Conservation (phyloP, 2,329 filamentous ascomycete species). For the Microcyclosporella mali region DNA sequence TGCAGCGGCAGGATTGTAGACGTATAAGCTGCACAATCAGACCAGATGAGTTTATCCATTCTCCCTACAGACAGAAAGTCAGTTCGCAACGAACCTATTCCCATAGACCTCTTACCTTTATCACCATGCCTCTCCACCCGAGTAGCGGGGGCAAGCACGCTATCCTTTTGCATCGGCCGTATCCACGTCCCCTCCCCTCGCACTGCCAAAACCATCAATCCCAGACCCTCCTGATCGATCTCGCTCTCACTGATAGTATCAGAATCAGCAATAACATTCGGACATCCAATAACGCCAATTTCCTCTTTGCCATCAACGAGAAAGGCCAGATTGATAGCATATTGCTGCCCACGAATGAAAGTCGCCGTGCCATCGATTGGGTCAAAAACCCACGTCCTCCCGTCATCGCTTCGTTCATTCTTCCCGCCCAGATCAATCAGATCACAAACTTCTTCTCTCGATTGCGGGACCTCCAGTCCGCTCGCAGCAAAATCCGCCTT, state of each 20-base stretch:
- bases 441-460: constrained; percentile 53
- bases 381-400: constrained; percentile 56
- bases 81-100: too few relatives aligned
- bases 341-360: constrained; percentile 57
- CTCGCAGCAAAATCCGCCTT: constrained; percentile 25
- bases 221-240: constrained; percentile 44
- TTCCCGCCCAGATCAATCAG: constrained; percentile 53
- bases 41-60: constrained; percentile 37
- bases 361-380: constrained; percentile 60
- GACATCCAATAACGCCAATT: constrained; percentile 56
- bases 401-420: constrained; percentile 37
- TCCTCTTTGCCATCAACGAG: constrained; percentile 53
- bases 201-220: constrained; percentile 42
- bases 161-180: constrained; percentile 16
- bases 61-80: too few relatives aligned
- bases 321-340: constrained; percentile 55
- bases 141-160: constrained; percentile 11
- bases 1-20: constrained; percentile 36
- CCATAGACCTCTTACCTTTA: too few relatives aligned
- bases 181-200: constrained; percentile 41
- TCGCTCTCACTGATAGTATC: constrained; percentile 42
- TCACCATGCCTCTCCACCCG: constrained; percentile 20
- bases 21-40: constrained; percentile 40
- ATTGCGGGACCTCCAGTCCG: constrained; percentile 35
- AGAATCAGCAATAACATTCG: constrained; percentile 48